Base-by-base conservation (phyloP, 345 rosid species). In the Gossypium stocksii region DNA sequence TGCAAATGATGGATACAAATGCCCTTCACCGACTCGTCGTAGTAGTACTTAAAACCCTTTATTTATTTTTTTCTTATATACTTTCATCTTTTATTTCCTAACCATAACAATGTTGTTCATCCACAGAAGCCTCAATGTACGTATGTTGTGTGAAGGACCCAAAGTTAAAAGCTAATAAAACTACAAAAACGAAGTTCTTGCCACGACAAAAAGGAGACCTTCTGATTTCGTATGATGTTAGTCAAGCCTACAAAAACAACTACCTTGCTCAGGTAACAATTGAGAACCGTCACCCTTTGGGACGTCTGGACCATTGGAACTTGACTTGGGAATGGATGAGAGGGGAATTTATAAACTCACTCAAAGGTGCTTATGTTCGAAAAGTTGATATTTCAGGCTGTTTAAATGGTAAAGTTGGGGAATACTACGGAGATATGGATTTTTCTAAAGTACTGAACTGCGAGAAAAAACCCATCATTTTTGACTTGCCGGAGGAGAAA, bases 301-400 rank as follows among this genome's bases (percentile, higher is more conserved):
- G 82, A 9, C 87, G 88, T 11, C 85, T 89, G 20, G 87, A 89
- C 25, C 86, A 84, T 66, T 89, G 93, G 93, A 84, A 79, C 53
- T 70, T 89, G 59, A 89, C 88, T 74, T 89, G 93, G 90, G 87
- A 87, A 7, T 89, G 93, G 93, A 82, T 52, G 74, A 72, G 82
- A 52, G 81, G 73, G 19, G 93, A 89, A 56, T 89, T 87, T 45
- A 89, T 89, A 19, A 46, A 68, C 34, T 61, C 83, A 46, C 81
- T 87, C 85, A 84, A 70, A 76, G 88, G 90, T 70, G 90, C 89
- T 51, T 82, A 81, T 59, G 83, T 89, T 0, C 29, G 64, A 20
- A 45, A 68, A 41, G 73, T 78, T 8, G 89, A 86, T 74, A 20
- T 69, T 1, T 5, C 82, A 4, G 88, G 79, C 12, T 89, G 93